Percentiles rank a stretch among this genome's conserved stretches.
These are phyloP conservation scores for Dryas alaskensis DNA, from an alignment of 306 rosid species.

Conservation along the genomic window DNA sequence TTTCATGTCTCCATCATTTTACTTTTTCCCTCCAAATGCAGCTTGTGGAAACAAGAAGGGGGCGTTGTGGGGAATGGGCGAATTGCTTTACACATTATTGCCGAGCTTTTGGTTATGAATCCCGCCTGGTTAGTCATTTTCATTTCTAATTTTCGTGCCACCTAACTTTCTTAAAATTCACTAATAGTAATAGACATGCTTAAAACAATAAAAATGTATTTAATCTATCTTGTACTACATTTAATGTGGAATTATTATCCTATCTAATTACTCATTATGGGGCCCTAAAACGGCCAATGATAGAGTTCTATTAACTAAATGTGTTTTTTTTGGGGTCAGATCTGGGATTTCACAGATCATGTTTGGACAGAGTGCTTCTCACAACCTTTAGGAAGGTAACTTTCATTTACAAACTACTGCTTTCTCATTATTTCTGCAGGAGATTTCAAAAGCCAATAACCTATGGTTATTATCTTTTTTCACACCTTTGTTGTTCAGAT, in stretches of 20 bases:
- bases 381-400: constrained; percentile 65
- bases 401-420: constrained; percentile 15
- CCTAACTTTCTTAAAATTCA: not conserved
- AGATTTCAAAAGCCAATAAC: not conserved
- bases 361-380: constrained; percentile 98
- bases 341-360: constrained; percentile 80
- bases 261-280: not conserved
- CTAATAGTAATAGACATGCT: not conserved
- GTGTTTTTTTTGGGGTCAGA: constrained; percentile 35
- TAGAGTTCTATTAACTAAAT: constrained; percentile 1
- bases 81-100: constrained; percentile 92
- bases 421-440: not conserved
- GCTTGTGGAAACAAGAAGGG: constrained; percentile 92
- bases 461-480: constrained; percentile 22
- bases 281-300: not conserved
- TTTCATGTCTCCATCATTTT: constrained; percentile 13
- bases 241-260: not conserved
- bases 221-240: not conserved
- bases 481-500: constrained; percentile 52
- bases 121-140: constrained; percentile 68
- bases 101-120: constrained; percentile 89
- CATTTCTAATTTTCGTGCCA: constrained; percentile 11
- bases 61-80: constrained; percentile 99
- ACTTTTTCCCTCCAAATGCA: constrained; percentile 36
- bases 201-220: not conserved